A percentile compares a stretch with the other conserved stretches of the same genome.
These are phyloP conservation scores for Cutaneotrichosporon sp. DNA, from an alignment of 1,284 basidiomycete species.

Conservation along the genomic window DNA sequence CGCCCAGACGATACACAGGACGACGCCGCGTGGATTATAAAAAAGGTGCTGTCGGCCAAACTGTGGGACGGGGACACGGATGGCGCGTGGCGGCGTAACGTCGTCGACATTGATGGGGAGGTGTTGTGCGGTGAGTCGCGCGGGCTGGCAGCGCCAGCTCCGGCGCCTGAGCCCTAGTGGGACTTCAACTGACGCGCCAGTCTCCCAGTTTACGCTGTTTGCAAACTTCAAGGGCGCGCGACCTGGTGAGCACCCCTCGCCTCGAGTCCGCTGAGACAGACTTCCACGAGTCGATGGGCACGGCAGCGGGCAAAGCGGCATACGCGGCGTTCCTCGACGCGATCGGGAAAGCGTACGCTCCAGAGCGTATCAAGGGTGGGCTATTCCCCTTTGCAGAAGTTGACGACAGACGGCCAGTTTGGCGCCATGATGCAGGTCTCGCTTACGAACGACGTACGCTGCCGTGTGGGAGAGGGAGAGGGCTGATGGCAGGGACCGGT, in stretches of 20 bases:
- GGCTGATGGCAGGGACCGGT: constrained; percentile 63
- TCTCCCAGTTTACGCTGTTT: constrained; percentile 84
- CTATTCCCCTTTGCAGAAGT: background rate
- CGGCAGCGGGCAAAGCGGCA: constrained; percentile 62
- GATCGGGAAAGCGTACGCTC: constrained; percentile 60
- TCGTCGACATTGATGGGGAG: constrained; percentile 78
- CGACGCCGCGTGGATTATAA: constrained; percentile 65
- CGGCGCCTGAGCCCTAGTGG: background rate
- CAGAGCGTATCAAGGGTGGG: constrained; percentile 71
- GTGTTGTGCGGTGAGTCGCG: constrained; percentile 61
- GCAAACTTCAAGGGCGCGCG: constrained; percentile 86
- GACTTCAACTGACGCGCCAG: constrained; percentile 16
- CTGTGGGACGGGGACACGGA: constrained; percentile 59
- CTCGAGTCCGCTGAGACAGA: constrained; percentile 51
- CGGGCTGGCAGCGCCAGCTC: background rate
- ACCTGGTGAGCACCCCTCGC: constrained; percentile 50
- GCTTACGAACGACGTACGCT: constrained; percentile 66
- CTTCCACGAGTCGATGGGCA: constrained; percentile 79
- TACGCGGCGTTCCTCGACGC: constrained; percentile 67
- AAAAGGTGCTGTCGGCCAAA: constrained; percentile 71
- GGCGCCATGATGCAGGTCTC: constrained; percentile 90
- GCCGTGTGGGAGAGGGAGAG: background rate
- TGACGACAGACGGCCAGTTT: constrained; percentile 58
- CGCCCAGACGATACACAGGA: constrained; percentile 65
- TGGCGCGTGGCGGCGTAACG: constrained; percentile 64